Evolutionary conservation across 1,284 basidiomycete genomes (phyloP).

Genomic region (Moesziomyces sp.): DNA sequence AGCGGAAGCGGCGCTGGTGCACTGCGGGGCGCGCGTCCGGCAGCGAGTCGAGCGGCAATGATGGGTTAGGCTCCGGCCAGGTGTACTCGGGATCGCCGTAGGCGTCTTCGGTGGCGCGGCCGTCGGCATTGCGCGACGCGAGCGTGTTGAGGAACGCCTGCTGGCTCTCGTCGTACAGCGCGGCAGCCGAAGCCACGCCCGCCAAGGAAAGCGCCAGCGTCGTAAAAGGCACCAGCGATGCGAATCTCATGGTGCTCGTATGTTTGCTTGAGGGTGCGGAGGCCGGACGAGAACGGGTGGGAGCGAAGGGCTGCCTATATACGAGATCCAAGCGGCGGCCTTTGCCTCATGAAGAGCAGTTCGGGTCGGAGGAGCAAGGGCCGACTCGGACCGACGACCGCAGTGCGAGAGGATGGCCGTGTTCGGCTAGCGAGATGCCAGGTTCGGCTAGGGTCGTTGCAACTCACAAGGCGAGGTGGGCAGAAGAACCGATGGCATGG

Average conservation of each 20-base stretch:
- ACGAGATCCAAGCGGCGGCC: not conserved
- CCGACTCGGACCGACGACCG: conserved; percentile 19
- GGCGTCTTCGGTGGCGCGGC: conserved; percentile 38
- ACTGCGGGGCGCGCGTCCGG: conserved; percentile 39
- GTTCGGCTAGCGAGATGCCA: conserved; percentile 1
- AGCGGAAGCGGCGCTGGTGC: conserved; percentile 31
- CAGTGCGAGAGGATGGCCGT: not conserved
- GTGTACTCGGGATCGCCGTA: conserved; percentile 38
- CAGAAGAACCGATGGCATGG: too few species aligned
- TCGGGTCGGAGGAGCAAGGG: not conserved
- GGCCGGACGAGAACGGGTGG: not conserved
- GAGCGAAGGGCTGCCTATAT: not conserved
- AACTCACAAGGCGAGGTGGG: too few species aligned
- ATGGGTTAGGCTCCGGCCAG: conserved; percentile 22
- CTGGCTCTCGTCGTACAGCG: not conserved
- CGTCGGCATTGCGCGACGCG: conserved; percentile 22
- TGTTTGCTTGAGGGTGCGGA: not conserved
- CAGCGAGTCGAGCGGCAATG: conserved; percentile 32
- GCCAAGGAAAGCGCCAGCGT: conserved; percentile 21
- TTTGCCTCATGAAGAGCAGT: conserved; percentile 1
- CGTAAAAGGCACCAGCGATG: conserved; percentile 15
- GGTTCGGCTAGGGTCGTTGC: not conserved
- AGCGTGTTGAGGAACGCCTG: conserved; percentile 11
- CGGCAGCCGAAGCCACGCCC: conserved; percentile 1
- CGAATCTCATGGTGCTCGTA: conserved; percentile 21